Evolutionary conservation across 2,329 filamentous ascomycete species (phyloP).

Genomic region (Zymoseptoria crescenta): DNA sequence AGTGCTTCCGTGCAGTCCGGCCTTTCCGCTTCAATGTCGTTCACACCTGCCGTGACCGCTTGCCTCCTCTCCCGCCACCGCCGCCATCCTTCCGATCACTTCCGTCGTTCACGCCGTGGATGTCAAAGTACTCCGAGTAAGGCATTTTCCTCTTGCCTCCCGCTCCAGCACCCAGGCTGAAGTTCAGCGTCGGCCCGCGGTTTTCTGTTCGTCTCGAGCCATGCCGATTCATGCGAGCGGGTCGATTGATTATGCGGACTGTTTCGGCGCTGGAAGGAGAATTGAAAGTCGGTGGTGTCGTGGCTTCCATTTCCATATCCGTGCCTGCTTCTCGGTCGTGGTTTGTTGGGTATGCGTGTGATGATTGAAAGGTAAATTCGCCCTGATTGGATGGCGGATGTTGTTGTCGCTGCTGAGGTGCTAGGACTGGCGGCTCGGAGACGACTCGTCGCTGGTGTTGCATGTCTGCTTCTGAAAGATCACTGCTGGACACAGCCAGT

Average conservation of each 20-base stretch:
- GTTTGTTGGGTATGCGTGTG: slow-evolving; percentile 49
- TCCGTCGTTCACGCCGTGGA: slow-evolving; percentile 49
- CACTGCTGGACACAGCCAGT: slow-evolving; percentile 15
- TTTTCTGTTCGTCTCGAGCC: slow-evolving; percentile 25
- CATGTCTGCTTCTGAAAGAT: slow-evolving; percentile 16
- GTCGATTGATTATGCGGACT: slow-evolving; percentile 20
- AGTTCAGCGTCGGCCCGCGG: slow-evolving; percentile 29
- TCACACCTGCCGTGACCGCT: slow-evolving; percentile 30
- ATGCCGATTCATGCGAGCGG: slow-evolving; percentile 16
- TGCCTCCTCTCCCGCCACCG: slow-evolving; percentile 25
- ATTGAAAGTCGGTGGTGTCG: slow-evolving; percentile 34
- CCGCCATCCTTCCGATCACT: slow-evolving; percentile 19
- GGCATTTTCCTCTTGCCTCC: slow-evolving; percentile 68
- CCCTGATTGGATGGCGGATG: slow-evolving; percentile 35
- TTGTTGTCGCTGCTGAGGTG: slow-evolving; percentile 8
- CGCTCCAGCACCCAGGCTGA: slow-evolving; percentile 52
- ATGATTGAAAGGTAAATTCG: slow-evolving; percentile 62
- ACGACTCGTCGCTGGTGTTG: slow-evolving; percentile 12
- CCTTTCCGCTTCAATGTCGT: not conserved
- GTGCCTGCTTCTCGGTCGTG: slow-evolving; percentile 48
- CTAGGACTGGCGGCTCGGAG: slow-evolving; percentile 19
- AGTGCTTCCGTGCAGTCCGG: not conserved
- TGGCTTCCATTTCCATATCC: slow-evolving; percentile 46
- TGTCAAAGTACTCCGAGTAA: slow-evolving; percentile 67
- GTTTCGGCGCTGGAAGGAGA: slow-evolving; percentile 26